Evolutionary conservation across 192 early-diverging fungal species (phyloP).

Genomic region (Coemansia sp.): DNA sequence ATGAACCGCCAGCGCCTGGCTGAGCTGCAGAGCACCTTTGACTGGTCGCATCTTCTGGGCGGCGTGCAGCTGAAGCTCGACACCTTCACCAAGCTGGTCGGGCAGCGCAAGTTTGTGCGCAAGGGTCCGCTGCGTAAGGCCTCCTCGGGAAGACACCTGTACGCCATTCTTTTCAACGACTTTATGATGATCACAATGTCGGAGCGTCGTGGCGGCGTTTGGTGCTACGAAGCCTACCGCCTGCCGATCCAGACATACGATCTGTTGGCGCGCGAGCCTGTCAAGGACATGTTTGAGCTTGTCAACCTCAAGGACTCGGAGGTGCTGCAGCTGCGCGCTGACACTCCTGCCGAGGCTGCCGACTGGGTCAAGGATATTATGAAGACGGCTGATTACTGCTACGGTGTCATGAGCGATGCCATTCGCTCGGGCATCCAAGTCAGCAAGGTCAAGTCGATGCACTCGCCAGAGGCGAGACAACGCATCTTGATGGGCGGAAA

Average conservation of each 20-base stretch:
- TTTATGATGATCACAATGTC: slow-evolving; percentile 53
- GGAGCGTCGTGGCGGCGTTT: slow-evolving; percentile 37
- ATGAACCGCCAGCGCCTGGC: slow-evolving; percentile 44
- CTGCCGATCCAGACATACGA: slow-evolving; percentile 50
- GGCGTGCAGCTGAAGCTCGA: slow-evolving; percentile 49
- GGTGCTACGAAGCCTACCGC: slow-evolving; percentile 49
- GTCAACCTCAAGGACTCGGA: slow-evolving; percentile 47
- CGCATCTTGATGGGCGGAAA: slow-evolving; percentile 43
- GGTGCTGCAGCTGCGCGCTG: slow-evolving; percentile 46
- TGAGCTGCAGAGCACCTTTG: slow-evolving; percentile 48
- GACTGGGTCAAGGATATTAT: slow-evolving; percentile 50
- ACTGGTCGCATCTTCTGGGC: slow-evolving; percentile 46
- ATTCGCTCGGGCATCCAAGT: slow-evolving; percentile 47
- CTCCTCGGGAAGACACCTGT: slow-evolving; percentile 45
- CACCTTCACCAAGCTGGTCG: slow-evolving; percentile 47
- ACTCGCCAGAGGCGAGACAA: slow-evolving; percentile 38
- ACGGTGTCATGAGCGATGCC: slow-evolving; percentile 46
- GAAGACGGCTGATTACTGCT: slow-evolving; percentile 46
- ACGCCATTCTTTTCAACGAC: slow-evolving; percentile 51
- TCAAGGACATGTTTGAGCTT: slow-evolving; percentile 50
- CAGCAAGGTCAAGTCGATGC: slow-evolving; percentile 51
- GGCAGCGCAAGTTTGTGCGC: slow-evolving; percentile 50
- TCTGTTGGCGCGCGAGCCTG: slow-evolving; percentile 40
- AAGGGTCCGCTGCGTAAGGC: slow-evolving; percentile 50
- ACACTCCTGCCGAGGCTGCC: slow-evolving; percentile 28